These are phyloP conservation scores for Perilla frutescens DNA, from an alignment of 257 asterid genomes.

Conservation along the genomic window DNA sequence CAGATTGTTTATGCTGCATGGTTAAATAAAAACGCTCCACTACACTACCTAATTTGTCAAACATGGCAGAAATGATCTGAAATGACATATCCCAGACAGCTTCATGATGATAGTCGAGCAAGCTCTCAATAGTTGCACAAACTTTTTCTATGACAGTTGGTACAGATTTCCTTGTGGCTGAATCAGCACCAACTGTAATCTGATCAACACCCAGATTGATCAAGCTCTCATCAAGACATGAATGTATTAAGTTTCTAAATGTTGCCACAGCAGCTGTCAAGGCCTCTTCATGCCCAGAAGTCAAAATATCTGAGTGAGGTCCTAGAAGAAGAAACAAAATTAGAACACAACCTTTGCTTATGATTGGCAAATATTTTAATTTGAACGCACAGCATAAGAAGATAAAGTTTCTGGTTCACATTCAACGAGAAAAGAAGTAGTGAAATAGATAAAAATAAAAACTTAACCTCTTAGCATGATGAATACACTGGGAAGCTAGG, in stretches of 20 bases:
- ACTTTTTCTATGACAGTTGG: slow-evolving; percentile 85
- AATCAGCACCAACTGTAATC: slow-evolving; percentile 45
- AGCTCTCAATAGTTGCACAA: slow-evolving; percentile 79
- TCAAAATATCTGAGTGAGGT: slow-evolving; percentile 65
- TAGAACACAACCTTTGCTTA: background rate
- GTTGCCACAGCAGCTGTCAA: slow-evolving; percentile 74
- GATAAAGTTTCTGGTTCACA: background rate
- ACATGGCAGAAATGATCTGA: slow-evolving; percentile 76
- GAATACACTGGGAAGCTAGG: slow-evolving; percentile 79
- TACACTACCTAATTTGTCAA: slow-evolving; percentile 78
- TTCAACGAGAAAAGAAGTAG: background rate
- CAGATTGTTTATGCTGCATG: slow-evolving; percentile 17
- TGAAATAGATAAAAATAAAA: background rate
- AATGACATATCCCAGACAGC: slow-evolving; percentile 88
- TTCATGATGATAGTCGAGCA: slow-evolving; percentile 75
- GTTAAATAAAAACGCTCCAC: slow-evolving; percentile 22
- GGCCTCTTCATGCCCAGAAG: slow-evolving; percentile 89
- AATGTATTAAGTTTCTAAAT: slow-evolving; percentile 69
- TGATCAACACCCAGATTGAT: slow-evolving; percentile 77
- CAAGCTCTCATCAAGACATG: slow-evolving; percentile 77
- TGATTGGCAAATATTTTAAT: no score
- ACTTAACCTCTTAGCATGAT: slow-evolving; percentile 70
- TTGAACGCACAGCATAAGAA: background rate
- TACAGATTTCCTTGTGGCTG: slow-evolving; percentile 55
- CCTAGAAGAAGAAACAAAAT: slow-evolving; percentile 25